These are phyloP conservation scores for Planoprotostelium fungivorum DNA, from an alignment of 78 protist genomes.

Conservation along the genomic window DNA sequence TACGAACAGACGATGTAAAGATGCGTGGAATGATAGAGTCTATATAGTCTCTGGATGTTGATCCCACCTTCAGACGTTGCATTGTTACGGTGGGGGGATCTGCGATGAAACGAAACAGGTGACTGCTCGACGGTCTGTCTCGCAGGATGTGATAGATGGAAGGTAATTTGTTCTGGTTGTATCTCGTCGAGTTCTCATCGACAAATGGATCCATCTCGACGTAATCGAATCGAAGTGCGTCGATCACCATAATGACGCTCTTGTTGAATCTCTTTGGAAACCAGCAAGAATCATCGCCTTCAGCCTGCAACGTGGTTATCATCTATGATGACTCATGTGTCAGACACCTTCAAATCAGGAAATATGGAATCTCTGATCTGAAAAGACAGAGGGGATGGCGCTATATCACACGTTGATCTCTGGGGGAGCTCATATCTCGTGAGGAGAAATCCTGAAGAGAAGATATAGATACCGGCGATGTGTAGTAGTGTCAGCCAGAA, in stretches of 20 bases:
- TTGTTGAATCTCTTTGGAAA: constrained; percentile 20
- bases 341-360: neutral
- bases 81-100: constrained; percentile 95
- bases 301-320: neutral
- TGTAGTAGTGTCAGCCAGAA: constrained; percentile 2
- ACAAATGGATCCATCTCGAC: constrained; percentile 7
- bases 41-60: neutral
- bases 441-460: constrained; percentile 51
- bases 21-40: too few species aligned
- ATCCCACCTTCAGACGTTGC: constrained; percentile 85
- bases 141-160: constrained; percentile 1
- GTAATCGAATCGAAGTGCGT: constrained; percentile 57
- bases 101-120: constrained; percentile 62
- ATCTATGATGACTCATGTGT: neutral
- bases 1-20: too few species aligned
- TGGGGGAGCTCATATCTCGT: constrained; percentile 52
- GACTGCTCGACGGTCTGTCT: neutral
- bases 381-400: constrained; percentile 12
- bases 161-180: constrained; percentile 20
- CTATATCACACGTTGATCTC: constrained; percentile 12
- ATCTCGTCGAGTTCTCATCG: neutral
- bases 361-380: neutral
- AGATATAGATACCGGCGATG: constrained; percentile 12
- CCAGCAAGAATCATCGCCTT: constrained; percentile 29
- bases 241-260: constrained; percentile 50